A percentile compares a stretch with the other conserved stretches of the same genome.
phyloP scores from a whole-genome alignment of 2,329 filamentous ascomycete species.

The Scytalidium sp. region DNA sequence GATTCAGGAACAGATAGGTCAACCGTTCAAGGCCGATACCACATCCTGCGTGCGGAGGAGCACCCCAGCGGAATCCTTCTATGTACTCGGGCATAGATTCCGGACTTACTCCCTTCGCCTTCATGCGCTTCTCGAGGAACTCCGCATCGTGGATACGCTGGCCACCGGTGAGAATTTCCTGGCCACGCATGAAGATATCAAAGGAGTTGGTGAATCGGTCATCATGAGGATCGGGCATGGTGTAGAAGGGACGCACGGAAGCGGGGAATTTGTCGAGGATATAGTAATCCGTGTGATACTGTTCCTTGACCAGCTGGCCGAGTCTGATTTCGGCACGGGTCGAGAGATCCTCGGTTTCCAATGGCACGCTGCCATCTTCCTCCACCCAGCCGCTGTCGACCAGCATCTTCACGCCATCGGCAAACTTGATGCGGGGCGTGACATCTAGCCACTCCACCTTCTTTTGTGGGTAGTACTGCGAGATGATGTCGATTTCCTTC shows the following conservation, averaged over 20 bases:
- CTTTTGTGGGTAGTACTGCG: constrained; percentile 80
- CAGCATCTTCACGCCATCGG: constrained; percentile 75
- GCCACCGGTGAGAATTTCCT: constrained; percentile 88
- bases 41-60: constrained; percentile 84
- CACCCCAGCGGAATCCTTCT: constrained; percentile 81
- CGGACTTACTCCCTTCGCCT: constrained; percentile 69
- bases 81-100: constrained; percentile 89
- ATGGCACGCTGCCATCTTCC: constrained; percentile 70
- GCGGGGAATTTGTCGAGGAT: constrained; percentile 90
- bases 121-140: constrained; percentile 76
- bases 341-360: constrained; percentile 74
- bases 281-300: constrained; percentile 88
- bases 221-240: constrained; percentile 76
- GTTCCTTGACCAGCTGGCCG: constrained; percentile 79
- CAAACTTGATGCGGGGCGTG: constrained; percentile 78
- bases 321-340: constrained; percentile 86
- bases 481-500: constrained; percentile 74
- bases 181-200: constrained; percentile 89
- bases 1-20: constrained; percentile 78
- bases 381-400: constrained; percentile 74
- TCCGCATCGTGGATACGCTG: constrained; percentile 85
- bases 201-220: constrained; percentile 82
- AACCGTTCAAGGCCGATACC: constrained; percentile 89
- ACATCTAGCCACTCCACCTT: constrained; percentile 85
- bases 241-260: constrained; percentile 84